phyloP scores from a whole-genome alignment of 2,329 filamentous ascomycete species.

The Microcera coccophila region DNA sequence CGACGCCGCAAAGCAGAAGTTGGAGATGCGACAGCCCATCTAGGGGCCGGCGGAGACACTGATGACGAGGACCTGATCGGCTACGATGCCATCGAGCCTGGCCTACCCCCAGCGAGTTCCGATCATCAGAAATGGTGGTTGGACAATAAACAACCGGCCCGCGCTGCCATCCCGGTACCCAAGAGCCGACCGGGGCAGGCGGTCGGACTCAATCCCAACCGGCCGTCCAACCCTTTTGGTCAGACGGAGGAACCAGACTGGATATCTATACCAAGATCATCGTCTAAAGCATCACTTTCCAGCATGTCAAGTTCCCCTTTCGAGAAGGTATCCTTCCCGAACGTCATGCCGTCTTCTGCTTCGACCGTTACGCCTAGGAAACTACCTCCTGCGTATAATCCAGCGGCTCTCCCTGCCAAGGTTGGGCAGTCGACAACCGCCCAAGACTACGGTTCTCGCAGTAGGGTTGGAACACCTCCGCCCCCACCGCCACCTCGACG shows the following conservation, averaged over 20 bases:
- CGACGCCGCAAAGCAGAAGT: conserved; percentile 62
- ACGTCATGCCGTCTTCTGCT: conserved; percentile 41
- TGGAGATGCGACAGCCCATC: conserved; percentile 57
- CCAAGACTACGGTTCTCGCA: conserved; percentile 35
- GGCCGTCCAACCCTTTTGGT: conserved; percentile 78
- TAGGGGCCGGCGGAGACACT: conserved; percentile 50
- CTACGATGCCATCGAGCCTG: conserved; percentile 79
- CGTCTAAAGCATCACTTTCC: conserved; percentile 51
- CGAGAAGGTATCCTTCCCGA: conserved; percentile 53
- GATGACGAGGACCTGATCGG: conserved; percentile 78
- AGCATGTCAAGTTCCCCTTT: conserved; percentile 58
- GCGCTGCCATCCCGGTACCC: conserved; percentile 67
- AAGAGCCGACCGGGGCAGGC: conserved; percentile 46
- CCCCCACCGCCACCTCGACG: conserved; percentile 46
- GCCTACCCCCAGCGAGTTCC: conserved; percentile 64
- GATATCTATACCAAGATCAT: conserved; percentile 61
- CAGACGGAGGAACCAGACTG: conserved; percentile 75
- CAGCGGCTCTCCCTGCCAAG: conserved; percentile 44
- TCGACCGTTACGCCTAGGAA: conserved; percentile 47
- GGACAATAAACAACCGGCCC: conserved; percentile 68
- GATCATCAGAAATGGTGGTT: conserved; percentile 69
- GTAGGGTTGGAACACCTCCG: conserved; percentile 38
- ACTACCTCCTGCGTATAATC: conserved; percentile 49
- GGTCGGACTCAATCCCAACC: conserved; percentile 66
- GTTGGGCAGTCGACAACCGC: conserved; percentile 41